Percentiles rank a stretch among this genome's conserved stretches.
phyloP scores from a whole-genome alignment of 371 early-diverging fungal genomes.

The Lichtheimia hyalospora region DNA sequence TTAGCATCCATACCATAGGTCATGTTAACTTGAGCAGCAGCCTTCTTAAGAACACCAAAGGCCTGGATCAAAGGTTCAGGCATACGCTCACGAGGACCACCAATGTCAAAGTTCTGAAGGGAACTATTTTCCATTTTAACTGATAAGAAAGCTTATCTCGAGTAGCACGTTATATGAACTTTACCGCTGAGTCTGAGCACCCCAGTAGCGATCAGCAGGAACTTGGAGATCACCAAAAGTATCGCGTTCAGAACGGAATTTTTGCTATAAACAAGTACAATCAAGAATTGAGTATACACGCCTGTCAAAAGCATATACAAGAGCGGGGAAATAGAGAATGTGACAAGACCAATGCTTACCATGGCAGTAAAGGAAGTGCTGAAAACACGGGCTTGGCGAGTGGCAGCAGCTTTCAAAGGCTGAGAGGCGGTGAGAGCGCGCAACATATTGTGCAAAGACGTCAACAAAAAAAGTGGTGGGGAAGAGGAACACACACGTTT shows the following conservation, averaged over 20 bases:
- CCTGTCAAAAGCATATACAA: not conserved
- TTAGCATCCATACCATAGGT: conserved; percentile 77
- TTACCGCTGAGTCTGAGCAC: conserved; percentile 95
- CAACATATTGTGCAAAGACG: conserved; percentile 20
- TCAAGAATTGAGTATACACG: not conserved
- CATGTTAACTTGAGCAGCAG: conserved; percentile 91
- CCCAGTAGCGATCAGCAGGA: conserved; percentile 94
- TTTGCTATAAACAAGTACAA: conserved; percentile 36
- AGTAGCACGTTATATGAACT: not conserved
- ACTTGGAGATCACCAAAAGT: conserved; percentile 94
- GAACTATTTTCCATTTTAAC: conserved; percentile 49
- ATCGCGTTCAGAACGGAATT: conserved; percentile 84
- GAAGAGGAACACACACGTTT: not conserved
- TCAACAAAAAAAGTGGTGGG: conserved; percentile 9
- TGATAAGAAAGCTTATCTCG: not conserved
- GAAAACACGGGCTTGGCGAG: conserved; percentile 21
- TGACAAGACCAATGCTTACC: conserved; percentile 9
- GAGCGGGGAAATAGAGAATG: not conserved
- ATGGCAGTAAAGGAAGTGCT: conserved; percentile 21
- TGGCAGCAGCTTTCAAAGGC: conserved; percentile 22
- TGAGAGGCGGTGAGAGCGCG: conserved; percentile 25
- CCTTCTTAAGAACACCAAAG: conserved; percentile 92
- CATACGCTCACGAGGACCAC: conserved; percentile 89
- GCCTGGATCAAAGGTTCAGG: conserved; percentile 91
- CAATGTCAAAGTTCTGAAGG: conserved; percentile 94